Base-by-base conservation (phyloP, 2,329 filamentous ascomycete genomes). In the Graphilbum ipis-grandicollis region DNA sequence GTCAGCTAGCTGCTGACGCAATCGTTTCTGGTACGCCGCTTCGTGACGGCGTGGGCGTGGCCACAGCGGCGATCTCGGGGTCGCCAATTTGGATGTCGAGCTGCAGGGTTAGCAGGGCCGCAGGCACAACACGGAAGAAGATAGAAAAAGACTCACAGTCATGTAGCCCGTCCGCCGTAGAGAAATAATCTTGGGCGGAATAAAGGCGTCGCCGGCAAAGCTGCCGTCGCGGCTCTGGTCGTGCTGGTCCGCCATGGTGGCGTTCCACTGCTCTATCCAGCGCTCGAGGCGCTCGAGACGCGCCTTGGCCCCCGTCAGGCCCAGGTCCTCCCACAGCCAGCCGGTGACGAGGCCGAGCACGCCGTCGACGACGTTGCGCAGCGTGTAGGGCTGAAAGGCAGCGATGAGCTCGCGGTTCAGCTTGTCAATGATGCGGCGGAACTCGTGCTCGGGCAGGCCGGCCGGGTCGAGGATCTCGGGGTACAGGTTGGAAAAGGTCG, bases 241-340 rank as follows among this genome's bases (percentile, higher is more conserved):
- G 17, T 72, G 68, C 48, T 10, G 13, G 19, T 19, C 31, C 6
- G 73, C 71, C 65, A 75, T 71, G 43, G 82, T 71, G 9, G 54
- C 52, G 53, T 98, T 98, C 86, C 88, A 94, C 41, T 74, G 67
- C 44, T 92, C 80, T 37, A 98, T 69, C 75, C 82, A 93, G 28
- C 55, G 56, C 57, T 98, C 90, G 15, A 94, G 59, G 9, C 60
- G 65, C 38, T 65, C 68, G 33, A 93, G 55, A 38, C 76, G 68
- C 18, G 65, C 61, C 60, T 96, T 96, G 41, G 79, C 69, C 9
- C 68, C 74, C 4, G 81, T 81, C 26, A 83, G 58, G 2, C 88
- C 85, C 18, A 88, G 49, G 52, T 96, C 88, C 41, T 98, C 90
- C 84, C 85, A 96, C 25, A 96, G 50, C 82, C 86, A 98, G 18